Base-by-base conservation (phyloP, 2,329 filamentous ascomycete species). In the Aaosphaeria arxii region DNA sequence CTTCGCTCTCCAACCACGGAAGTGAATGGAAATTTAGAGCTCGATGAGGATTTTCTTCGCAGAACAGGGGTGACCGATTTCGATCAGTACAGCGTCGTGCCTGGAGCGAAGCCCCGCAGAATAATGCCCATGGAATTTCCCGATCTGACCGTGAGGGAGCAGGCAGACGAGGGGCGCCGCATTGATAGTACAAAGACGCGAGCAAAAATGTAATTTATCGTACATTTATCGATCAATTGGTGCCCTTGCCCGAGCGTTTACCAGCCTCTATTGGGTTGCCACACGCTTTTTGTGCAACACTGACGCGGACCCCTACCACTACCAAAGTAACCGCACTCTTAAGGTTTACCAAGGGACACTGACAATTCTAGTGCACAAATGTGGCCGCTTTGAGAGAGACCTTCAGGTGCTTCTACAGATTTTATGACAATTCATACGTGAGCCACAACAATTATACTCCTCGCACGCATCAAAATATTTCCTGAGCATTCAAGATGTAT, bases 11-110 rank as follows among this genome's bases (percentile, higher is more conserved):
- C 85, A 0, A 71, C 82, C 0, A 53, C 72, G 1, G 67, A 70
- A 4, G 85, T 94, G 24, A 95, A 89, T 63, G 90, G 89, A 0
- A 71, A 82, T 40, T 72, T 92, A 5, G 77, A 86, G 49, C 79
- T 91, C 1, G 90, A 95, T 59, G 89, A 95, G 64, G 89, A 95
- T 63, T 94, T 91, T 55, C 74, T 95, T 30, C 76, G 87, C 13
- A 74, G 79, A 5, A 77, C 85, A 17, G 84, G 85, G 1, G 75
- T 91, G 4, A 76, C 71, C 0, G 88, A 95, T 64, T 94, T 95
- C 58, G 78, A 77, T 0, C 80, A 83, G 59, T 95, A 95, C 64
- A 81, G 77, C 32, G 67, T 92, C n/a, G 76, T 91, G 1, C 73
- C 79, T 0, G 87, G 86, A 1, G 59, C 79, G 0, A 71, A 48